A percentile compares a stretch with the other conserved stretches of the same genome.
Evolutionary conservation across 768 basidiomycete species (phyloP).

Genomic region (Lactifluus volemus): DNA sequence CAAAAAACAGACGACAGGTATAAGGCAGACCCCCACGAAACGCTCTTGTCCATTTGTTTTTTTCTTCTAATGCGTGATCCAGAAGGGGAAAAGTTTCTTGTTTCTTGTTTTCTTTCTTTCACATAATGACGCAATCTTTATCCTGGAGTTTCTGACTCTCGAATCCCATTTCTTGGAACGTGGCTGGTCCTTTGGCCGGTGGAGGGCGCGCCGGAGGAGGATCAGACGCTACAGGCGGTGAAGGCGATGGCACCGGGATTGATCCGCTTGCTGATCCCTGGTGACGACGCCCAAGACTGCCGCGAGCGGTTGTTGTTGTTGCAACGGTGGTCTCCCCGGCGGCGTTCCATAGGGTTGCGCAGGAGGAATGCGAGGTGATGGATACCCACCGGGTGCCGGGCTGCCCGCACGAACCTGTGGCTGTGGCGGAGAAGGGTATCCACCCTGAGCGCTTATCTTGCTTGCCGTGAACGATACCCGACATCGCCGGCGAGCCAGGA

Average conservation of each 20-base stretch:
- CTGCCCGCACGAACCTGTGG: neutral
- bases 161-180: slow-evolving; percentile 94
- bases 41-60: neutral
- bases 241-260: neutral
- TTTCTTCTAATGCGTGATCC: neutral
- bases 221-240: neutral
- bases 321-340: neutral
- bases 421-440: neutral
- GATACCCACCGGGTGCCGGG: neutral
- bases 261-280: neutral
- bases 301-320: neutral
- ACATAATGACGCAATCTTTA: slow-evolving; percentile 88
- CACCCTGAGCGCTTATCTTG: neutral
- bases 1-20: too few relatives aligned
- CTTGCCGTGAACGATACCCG: neutral
- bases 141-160: slow-evolving; percentile 67
- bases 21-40: too few relatives aligned
- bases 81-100: neutral
- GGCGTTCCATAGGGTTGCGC: neutral
- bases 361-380: neutral
- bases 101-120: neutral
- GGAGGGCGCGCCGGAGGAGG: slow-evolving; percentile 15
- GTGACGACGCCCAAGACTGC: neutral
- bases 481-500: neutral
- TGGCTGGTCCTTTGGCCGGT: slow-evolving; percentile 45